Evolutionary conservation across 2,329 filamentous ascomycete species (phyloP), one percentile per base, ranked within the genome.

Genomic region (Colletotrichum trifolii): DNA sequence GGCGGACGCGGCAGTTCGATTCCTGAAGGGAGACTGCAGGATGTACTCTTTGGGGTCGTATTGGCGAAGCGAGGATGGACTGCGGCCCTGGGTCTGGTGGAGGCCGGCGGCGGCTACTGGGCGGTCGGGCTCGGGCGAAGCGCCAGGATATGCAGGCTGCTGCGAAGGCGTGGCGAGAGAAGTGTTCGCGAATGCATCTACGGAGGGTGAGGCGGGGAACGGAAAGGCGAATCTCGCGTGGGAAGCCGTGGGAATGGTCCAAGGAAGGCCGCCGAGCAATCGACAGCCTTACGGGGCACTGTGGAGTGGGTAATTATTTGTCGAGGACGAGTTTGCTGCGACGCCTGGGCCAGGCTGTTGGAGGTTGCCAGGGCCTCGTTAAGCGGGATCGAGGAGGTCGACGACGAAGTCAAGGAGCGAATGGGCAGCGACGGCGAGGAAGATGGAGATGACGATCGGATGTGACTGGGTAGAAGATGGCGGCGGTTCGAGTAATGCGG

Each of bases 201-300:
- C 40, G 73, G 71, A 63, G 70, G 72, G 36, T 62, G 69, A 42
- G 60, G 70, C 65, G 54, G 67, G 57, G 54, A 68, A 66, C 55
- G 66, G 54, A 59, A 56, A 49, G 56, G 60, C 67, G 54, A 55
- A 54, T 55, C 40, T 60, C 70, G 78, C 74, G 78, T 79, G 76
- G 69, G 82, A 78, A 83, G 81, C 81, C 82, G 82, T 84, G 76
- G 81, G 79, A 77, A 77, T 69, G 70, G 68, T 69, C 72, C 70
- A 43, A 63, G 39, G 70, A 74, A 76, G 78, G 79, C 80, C 76
- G 76, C 80, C 79, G 82, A 76, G 74, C 76, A 72, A 72, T 82
- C 78, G 81, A 82, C 78, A 81, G 81, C 80, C 77, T 79, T 80
- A 78, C 70, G 68, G 66, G 64, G 62, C 34, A 61, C 45, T 50